Conservation (phyloP, 2,329 filamentous ascomycete species). For the Fusarium verrucosum region DNA sequence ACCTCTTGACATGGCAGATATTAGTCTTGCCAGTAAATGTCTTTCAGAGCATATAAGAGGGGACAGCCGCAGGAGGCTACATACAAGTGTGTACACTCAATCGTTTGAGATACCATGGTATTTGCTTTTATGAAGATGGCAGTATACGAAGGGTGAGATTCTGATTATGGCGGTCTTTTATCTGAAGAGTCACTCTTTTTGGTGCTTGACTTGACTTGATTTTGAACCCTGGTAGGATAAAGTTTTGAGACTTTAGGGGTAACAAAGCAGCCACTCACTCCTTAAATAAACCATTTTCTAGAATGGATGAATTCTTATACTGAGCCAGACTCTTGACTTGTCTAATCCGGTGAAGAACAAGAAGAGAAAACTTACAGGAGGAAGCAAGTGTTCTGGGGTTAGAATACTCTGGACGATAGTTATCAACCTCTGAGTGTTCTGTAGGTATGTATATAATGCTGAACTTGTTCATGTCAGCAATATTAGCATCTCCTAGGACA, state of each 20-base stretch:
- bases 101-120: constrained; percentile 30
- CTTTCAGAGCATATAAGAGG: constrained; percentile 36
- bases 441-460: background rate
- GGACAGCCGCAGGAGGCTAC: constrained; percentile 16
- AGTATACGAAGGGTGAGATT: background rate
- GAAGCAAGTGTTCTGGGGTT: background rate
- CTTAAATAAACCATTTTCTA: background rate
- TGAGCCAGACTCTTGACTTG: background rate
- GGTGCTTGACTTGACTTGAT: background rate
- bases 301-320: background rate
- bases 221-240: background rate
- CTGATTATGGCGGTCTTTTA: constrained; percentile 7
- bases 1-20: background rate
- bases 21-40: constrained; percentile 28
- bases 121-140: constrained; percentile 6
- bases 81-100: constrained; percentile 29
- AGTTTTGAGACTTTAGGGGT: background rate
- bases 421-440: background rate
- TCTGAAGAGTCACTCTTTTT: constrained; percentile 15
- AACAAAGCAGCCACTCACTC: constrained; percentile 9
- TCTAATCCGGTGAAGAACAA: background rate
- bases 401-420: background rate
- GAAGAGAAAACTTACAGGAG: background rate
- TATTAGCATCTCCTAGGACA: background rate
- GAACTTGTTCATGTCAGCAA: background rate